A percentile compares a stretch with the other conserved stretches of the same genome.
phyloP scores from a whole-genome alignment of 352 stramenopile species.

The Globisporangium yorkense region DNA sequence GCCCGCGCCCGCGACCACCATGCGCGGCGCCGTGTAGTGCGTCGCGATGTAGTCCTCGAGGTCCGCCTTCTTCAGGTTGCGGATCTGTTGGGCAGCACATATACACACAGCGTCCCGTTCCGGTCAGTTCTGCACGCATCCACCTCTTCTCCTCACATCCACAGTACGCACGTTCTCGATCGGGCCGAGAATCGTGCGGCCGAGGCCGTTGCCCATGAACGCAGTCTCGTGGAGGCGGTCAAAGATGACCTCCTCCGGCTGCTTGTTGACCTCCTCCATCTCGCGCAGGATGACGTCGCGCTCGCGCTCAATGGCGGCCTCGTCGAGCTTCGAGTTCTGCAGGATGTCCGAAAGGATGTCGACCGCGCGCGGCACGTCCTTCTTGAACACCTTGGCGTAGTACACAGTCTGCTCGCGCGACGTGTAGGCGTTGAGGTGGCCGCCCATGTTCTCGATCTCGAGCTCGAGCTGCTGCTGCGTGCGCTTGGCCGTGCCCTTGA shows the following conservation, averaged over 20 bases:
- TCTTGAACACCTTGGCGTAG: slow-evolving; percentile 99
- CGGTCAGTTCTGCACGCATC: no score
- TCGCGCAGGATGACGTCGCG: slow-evolving; percentile 99
- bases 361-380: slow-evolving; percentile 95
- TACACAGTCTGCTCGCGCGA: slow-evolving; percentile 99
- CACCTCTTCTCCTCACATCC: no score
- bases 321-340: slow-evolving; percentile 97
- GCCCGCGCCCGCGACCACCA: slow-evolving; percentile 98
- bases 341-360: slow-evolving; percentile 99
- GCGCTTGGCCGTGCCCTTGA: slow-evolving; percentile 98
- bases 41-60: slow-evolving; percentile 97
- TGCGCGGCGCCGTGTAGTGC: slow-evolving; percentile 99
- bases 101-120: no score
- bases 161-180: slow-evolving; percentile 94
- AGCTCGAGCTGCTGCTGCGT: slow-evolving; percentile 98
- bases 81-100: slow-evolving; percentile 39
- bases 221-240: slow-evolving; percentile 99
- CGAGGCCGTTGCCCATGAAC: slow-evolving; percentile 96
- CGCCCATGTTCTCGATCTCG: slow-evolving; percentile 99
- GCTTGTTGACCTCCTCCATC: slow-evolving; percentile 99
- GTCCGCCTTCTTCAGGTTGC: slow-evolving; percentile 92
- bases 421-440: slow-evolving; percentile 99
- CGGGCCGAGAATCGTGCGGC: slow-evolving; percentile 98
- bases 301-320: slow-evolving; percentile 95
- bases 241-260: slow-evolving; percentile 98